Evolutionary conservation across 192 early-diverging fungal genomes (phyloP), one percentile per base, ranked within the genome.

Genomic region (Podila horticola): DNA sequence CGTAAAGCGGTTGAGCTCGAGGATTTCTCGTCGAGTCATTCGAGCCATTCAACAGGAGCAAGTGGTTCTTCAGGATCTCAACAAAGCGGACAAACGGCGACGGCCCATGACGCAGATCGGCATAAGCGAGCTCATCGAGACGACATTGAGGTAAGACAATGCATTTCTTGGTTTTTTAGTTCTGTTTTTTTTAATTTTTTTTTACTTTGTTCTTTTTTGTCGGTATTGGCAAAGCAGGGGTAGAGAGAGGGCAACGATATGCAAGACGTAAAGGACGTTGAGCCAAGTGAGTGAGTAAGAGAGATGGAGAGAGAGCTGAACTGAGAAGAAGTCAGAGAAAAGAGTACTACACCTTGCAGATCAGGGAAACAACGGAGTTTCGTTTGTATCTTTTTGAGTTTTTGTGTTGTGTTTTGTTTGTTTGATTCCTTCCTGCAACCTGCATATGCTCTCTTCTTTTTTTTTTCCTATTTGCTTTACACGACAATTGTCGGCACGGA

Each of bases 1-100:
- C 84, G 91, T 12, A 98, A 97, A 82, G 95, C 92, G 11, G 88
- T 90, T 28, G 95, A 97, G 85, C 81, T 97, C 20, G 97, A 97
- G 83, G 92, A 94, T 69, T 94, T 91, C 84, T 88, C 87, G 30
- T 28, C 20, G 30, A 52, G 28, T 52, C 50, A 28, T 73, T 17
- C 24, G 10, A 28, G 34, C 3, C 20, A 55, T 24, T n/a, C n/a
- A n/a, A n/a, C n/a, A n/a, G n/a, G n/a, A n/a, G n/a, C n/a, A n/a
- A n/a, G n/a, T n/a, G n/a, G n/a, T n/a, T 9, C n/a, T 24, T 22
- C 52, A 52, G 22, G 33, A 34, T 34, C 1, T 1, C 52, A 61
- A 72, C 22, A 64, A 61, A 66, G 75, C 41, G 82, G 86, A 34
- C 82, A 84, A 62, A 51, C 38, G 66, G 85, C 87, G 63, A 75